Evolutionary conservation across 345 rosid genomes (phyloP), one percentile per base, ranked within the genome.

Genomic region (Salix suchowensis): DNA sequence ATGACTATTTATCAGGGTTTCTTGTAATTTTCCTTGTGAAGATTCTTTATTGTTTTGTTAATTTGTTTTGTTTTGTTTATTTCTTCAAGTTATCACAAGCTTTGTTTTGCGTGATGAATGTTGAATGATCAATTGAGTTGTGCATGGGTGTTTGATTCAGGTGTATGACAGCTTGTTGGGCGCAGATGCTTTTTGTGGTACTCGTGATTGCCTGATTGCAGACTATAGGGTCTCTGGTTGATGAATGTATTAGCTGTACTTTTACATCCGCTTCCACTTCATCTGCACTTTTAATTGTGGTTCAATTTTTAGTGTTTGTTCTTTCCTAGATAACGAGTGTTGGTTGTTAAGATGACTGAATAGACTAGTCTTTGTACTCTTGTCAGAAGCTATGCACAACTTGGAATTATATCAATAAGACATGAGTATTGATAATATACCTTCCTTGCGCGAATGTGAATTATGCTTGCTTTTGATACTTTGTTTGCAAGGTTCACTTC

Each of bases 121-220:
- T 78, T 71, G 71, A 81, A 87, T 91, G 91, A 88, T 90, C 88
- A 82, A 84, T 88, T 89, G 85, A 86, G 94, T 77, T 91, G 86
- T 89, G 86, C 75, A 82, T 89, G 94, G 85, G 85, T 91, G 85
- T 90, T 93, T 93, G 91, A 87, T 88, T 90, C 97, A 93, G 96
- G 97, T 91, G 87, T 89, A 66, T 91, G 90, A 91, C 91, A 90
- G 92, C 94, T 83, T 91, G 83, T 91, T 91, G 90, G 89, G 81
- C 80, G 97, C 88, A 89, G 97, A 90, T 93, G 96, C 90, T 90
- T 89, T 85, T 89, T 86, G 87, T 93, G 97, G 88, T 91, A 88
- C 91, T 91, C 92, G 93, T 93, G 97, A 90, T 87, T 81, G 80
- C 88, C 70, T 92, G 93, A 87, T 82, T 91, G 96, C 96, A 85